A percentile compares a stretch with the other conserved stretches of the same genome.
Conservation (phyloP, 2,329 filamentous ascomycete species). For the Zelopaecilomyces penicillatus region DNA sequence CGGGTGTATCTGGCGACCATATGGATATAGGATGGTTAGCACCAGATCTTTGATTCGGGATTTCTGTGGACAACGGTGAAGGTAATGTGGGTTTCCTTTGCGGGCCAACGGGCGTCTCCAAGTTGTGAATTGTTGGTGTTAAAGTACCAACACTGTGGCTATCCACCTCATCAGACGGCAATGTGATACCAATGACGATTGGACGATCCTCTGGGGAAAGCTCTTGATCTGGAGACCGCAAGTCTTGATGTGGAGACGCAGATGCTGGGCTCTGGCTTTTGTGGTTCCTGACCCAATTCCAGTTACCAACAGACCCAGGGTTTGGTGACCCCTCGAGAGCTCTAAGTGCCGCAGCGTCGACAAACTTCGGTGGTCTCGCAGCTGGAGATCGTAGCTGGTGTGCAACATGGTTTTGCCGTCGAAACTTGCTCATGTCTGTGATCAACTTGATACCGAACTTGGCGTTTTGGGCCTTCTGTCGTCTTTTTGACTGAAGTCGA, state of each 20-base stretch:
- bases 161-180: conserved; percentile 39
- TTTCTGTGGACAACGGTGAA: not conserved
- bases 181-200: conserved; percentile 63
- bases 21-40: conserved; percentile 36
- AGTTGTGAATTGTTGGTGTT: conserved; percentile 35
- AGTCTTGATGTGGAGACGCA: conserved; percentile 18
- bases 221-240: conserved; percentile 29
- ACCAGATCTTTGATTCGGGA: conserved; percentile 11
- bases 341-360: conserved; percentile 49
- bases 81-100: not conserved
- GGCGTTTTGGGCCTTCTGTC: conserved; percentile 53
- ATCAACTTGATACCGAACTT: conserved; percentile 59
- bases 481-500: conserved; percentile 47
- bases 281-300: conserved; percentile 46
- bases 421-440: conserved; percentile 56
- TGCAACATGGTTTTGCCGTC: conserved; percentile 31
- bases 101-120: conserved; percentile 10
- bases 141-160: conserved; percentile 37
- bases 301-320: conserved; percentile 46
- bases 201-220: conserved; percentile 62
- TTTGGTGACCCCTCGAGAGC: conserved; percentile 50
- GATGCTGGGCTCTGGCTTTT: conserved; percentile 21
- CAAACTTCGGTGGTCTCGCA: conserved; percentile 38
- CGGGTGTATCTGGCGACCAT: conserved; percentile 56
- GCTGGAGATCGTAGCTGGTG: conserved; percentile 22